Percentiles rank a stretch among this genome's conserved stretches.
These are phyloP conservation scores for Chiua virens DNA, from an alignment of 768 basidiomycete genomes.

Conservation along the genomic window DNA sequence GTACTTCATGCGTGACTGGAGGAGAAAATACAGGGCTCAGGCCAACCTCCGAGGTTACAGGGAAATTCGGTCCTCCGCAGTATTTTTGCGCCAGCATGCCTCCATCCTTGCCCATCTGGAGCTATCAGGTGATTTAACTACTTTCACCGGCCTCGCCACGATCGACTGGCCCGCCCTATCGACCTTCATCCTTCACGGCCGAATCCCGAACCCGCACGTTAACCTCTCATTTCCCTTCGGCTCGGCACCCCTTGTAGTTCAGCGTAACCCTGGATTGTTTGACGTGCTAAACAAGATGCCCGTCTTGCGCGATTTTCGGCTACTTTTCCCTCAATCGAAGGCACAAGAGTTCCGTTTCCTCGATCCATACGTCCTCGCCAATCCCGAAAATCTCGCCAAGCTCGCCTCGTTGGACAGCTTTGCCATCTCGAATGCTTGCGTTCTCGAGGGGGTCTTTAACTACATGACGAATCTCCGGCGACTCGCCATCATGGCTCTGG, in stretches of 20 bases:
- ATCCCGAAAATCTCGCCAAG: constrained; percentile 24
- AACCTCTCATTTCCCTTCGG: constrained; percentile 16
- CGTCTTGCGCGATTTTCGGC: constrained; percentile 27
- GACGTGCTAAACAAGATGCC: constrained; percentile 33
- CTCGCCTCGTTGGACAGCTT: constrained; percentile 36
- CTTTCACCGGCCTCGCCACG: constrained; percentile 27
- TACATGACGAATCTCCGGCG: constrained; percentile 29
- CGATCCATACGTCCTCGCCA: constrained; percentile 18
- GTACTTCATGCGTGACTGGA: constrained; percentile 37
- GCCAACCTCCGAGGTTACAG: constrained; percentile 28
- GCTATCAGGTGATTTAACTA: constrained; percentile 30
- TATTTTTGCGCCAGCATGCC: constrained; percentile 32
- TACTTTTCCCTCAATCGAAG: constrained; percentile 32
- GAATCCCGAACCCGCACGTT: constrained; percentile 18
- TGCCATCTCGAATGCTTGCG: constrained; percentile 36
- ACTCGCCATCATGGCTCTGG: constrained; percentile 33
- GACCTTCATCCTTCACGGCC: constrained; percentile 34
- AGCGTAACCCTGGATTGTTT: constrained; percentile 19
- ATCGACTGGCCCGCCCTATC: constrained; percentile 31
- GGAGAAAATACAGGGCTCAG: constrained; percentile 35
- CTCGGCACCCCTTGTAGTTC: background rate
- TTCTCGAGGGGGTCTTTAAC: constrained; percentile 29
- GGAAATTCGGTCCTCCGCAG: constrained; percentile 30
- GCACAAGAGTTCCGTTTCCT: constrained; percentile 28
- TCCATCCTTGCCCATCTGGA: constrained; percentile 31